Conservation (phyloP, 257 asterid genomes). For the Solanum lycopersicoides region DNA sequence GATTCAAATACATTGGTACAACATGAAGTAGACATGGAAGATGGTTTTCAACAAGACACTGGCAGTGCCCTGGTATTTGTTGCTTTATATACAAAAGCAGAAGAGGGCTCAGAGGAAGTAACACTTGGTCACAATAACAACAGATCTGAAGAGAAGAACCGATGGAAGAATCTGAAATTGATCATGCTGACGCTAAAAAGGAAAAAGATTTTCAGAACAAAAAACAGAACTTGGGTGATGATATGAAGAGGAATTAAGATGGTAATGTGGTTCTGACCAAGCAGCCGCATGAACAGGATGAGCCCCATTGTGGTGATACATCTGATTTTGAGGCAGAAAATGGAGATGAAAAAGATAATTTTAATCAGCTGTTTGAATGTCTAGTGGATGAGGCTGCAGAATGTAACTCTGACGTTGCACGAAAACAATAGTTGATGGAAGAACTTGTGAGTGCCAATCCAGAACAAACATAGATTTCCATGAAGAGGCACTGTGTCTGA, state of each 20-base stretch:
- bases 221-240: not conserved
- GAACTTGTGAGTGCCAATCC: not conserved
- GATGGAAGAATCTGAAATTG: not conserved
- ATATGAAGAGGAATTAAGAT: not conserved
- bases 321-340: not conserved
- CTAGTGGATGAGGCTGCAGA: not conserved
- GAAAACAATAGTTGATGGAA: not conserved
- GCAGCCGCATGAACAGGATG: not conserved
- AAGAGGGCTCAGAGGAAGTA: not conserved
- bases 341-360: not conserved
- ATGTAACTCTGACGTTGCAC: not conserved
- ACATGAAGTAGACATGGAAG: not conserved
- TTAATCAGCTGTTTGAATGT: not conserved
- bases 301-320: not conserved
- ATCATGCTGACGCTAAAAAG: not conserved
- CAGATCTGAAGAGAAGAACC: not conserved
- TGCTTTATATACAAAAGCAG: not conserved
- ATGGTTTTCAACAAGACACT: not conserved
- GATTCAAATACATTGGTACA: not conserved
- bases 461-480: not conserved
- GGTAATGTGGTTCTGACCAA: not conserved
- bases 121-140: not conserved
- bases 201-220: not conserved
- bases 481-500: not conserved
- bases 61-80: not conserved